A percentile compares a stretch with the other conserved stretches of the same genome.
Conservation (phyloP, 805 yeast species). For the Candida lessepsii region DNA sequence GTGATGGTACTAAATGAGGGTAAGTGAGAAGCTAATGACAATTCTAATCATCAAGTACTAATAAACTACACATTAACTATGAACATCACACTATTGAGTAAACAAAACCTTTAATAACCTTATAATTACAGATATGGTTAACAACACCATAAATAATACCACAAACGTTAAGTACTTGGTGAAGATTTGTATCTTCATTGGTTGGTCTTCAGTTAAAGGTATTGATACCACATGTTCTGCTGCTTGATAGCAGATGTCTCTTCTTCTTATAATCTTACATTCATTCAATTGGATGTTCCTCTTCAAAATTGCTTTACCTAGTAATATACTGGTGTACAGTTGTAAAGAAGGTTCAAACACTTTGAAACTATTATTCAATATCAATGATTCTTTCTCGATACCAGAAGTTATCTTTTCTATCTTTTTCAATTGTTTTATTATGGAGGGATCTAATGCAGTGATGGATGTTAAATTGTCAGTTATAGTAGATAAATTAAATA, state of each 20-base stretch:
- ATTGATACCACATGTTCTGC: constrained; percentile 43
- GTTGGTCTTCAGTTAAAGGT: constrained; percentile 36
- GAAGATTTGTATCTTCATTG: constrained; percentile 20
- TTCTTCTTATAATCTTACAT: constrained; percentile 35
- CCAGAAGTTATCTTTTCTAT: constrained; percentile 40
- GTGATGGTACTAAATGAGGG: no score
- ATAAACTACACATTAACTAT: not conserved
- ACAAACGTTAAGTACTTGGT: constrained; percentile 25
- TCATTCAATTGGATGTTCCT: constrained; percentile 25
- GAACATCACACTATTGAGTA: not conserved
- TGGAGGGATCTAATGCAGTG: constrained; percentile 21
- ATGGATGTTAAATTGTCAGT: constrained; percentile 26
- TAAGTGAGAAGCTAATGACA: no score
- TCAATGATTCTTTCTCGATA: constrained; percentile 31
- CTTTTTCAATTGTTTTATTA: constrained; percentile 29
- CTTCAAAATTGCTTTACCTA: constrained; percentile 42
- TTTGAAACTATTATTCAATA: constrained; percentile 27
- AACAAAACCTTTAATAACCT: constrained; percentile 19
- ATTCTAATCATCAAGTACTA: no score
- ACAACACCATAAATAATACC: constrained; percentile 23
- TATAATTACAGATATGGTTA: constrained; percentile 26
- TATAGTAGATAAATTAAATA: constrained; percentile 30
- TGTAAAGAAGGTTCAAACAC: constrained; percentile 35
- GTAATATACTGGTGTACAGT: constrained; percentile 35
- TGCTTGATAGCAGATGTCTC: constrained; percentile 41